Conservation (phyloP, 2,329 filamentous ascomycete genomes). For the Penicillium paneum region DNA sequence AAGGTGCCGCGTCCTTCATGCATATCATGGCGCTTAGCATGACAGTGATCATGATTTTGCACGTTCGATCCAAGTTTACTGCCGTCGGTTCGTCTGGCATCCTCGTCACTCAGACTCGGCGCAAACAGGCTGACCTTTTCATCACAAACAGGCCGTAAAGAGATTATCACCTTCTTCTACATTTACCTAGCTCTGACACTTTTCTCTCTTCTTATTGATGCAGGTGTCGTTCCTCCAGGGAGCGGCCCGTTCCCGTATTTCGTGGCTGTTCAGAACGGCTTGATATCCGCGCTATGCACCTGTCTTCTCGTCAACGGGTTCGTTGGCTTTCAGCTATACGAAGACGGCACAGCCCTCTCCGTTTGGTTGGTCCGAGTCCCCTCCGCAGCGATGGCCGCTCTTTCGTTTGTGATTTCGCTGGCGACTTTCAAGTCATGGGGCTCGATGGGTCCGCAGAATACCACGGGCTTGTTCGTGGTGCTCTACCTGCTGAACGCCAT, state of each 20-base stretch:
- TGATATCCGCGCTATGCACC: slow-evolving; percentile 80
- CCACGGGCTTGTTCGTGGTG: slow-evolving; percentile 84
- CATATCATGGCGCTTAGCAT: slow-evolving; percentile 88
- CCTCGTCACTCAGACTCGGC: background rate
- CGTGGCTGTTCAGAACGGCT: slow-evolving; percentile 77
- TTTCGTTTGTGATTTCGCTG: slow-evolving; percentile 82
- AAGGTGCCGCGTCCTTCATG: slow-evolving; percentile 84
- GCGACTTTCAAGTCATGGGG: slow-evolving; percentile 92
- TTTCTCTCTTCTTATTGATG: slow-evolving; percentile 83
- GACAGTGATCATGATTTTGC: slow-evolving; percentile 96
- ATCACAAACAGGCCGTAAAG: slow-evolving; percentile 56
- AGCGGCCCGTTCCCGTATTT: slow-evolving; percentile 85
- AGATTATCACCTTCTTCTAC: slow-evolving; percentile 91
- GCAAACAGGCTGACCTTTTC: slow-evolving; percentile 9
- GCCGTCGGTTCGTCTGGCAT: slow-evolving; percentile 70
- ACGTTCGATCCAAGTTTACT: slow-evolving; percentile 96
- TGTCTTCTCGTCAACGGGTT: slow-evolving; percentile 95
- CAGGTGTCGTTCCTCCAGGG: slow-evolving; percentile 83
- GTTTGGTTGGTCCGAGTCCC: slow-evolving; percentile 85
- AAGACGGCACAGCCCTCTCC: slow-evolving; percentile 89
- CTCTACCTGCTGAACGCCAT: slow-evolving; percentile 88
- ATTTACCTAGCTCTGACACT: slow-evolving; percentile 89
- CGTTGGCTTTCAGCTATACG: slow-evolving; percentile 96
- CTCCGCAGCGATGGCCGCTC: slow-evolving; percentile 76
- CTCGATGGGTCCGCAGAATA: slow-evolving; percentile 79